These are phyloP conservation scores for Penicillium sp. DNA, from an alignment of 2,329 filamentous ascomycete species.

Conservation along the genomic window DNA sequence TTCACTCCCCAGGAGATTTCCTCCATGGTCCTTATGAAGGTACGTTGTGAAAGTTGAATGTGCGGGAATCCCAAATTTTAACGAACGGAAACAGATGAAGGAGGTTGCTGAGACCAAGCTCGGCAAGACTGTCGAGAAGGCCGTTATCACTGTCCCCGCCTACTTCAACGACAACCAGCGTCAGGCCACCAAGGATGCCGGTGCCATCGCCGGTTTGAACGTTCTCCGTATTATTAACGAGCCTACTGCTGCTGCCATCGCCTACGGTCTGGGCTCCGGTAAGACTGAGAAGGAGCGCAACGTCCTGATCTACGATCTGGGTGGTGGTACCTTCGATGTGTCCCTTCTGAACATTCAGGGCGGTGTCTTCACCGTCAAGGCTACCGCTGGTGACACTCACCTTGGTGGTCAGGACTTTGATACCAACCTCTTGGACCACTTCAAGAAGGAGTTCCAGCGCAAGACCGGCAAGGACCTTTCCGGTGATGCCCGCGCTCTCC, in stretches of 20 bases:
- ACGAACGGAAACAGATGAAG: constrained; percentile 70
- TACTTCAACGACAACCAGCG: constrained; percentile 99
- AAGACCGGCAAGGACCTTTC: constrained; percentile 80
- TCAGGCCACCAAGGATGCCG: constrained; percentile 98
- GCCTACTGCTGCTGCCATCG: constrained; percentile 95
- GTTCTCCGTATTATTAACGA: constrained; percentile 99
- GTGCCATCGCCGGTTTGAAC: constrained; percentile 95
- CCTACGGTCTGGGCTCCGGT: constrained; percentile 93
- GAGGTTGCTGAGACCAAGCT: constrained; percentile 98
- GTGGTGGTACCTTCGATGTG: constrained; percentile 99
- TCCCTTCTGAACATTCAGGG: constrained; percentile 98
- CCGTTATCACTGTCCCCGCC: constrained; percentile 96
- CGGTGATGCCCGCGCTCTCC: constrained; percentile 84
- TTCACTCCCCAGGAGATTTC: constrained; percentile 99
- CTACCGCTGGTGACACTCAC: constrained; percentile 95
- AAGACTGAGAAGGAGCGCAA: constrained; percentile 98
- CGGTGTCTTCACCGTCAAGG: constrained; percentile 99
- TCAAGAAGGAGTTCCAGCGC: constrained; percentile 87
- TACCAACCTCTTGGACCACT: constrained; percentile 90
- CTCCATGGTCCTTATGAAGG: constrained; percentile 97
- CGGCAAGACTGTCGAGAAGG: constrained; percentile 98
- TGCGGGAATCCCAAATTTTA: background rate
- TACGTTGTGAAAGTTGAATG: constrained; percentile 34
- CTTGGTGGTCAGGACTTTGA: constrained; percentile 96
- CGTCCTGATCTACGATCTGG: constrained; percentile 98